phyloP scores from a whole-genome alignment of 495 filamentous ascomycete genomes.

The Penicillium odoratum region DNA sequence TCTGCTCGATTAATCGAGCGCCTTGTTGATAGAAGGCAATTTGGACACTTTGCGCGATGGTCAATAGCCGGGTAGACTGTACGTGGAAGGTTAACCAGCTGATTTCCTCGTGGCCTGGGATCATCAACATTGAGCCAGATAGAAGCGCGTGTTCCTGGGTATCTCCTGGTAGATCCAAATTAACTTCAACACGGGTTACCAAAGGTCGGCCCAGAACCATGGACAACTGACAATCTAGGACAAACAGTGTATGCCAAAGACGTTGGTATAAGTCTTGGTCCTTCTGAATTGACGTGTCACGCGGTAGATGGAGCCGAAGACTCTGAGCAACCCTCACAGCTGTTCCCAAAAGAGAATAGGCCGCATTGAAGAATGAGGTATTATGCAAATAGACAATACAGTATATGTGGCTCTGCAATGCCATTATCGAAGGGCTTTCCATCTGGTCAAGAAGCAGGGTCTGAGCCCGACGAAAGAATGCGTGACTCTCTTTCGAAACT shows the following conservation, averaged over 20 bases:
- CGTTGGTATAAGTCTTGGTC: slow-evolving; percentile 14
- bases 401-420: slow-evolving; percentile 23
- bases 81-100: slow-evolving; percentile 23
- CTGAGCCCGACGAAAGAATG: slow-evolving; percentile 14
- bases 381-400: slow-evolving; percentile 25
- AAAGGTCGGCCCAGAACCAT: slow-evolving; percentile 10
- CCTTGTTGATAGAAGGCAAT: slow-evolving; percentile 1
- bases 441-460: slow-evolving; percentile 14
- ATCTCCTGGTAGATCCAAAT: slow-evolving; percentile 5
- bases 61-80: slow-evolving; percentile 10
- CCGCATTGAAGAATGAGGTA: slow-evolving; percentile 12
- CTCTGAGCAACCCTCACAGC: slow-evolving; percentile 14
- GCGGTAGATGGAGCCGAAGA: slow-evolving; percentile 14
- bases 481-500: slow-evolving; percentile 6
- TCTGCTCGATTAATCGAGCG: background rate
- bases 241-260: slow-evolving; percentile 17
- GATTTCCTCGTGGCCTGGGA: slow-evolving; percentile 10
- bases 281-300: slow-evolving; percentile 1
- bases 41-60: slow-evolving; percentile 8
- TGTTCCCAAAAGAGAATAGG: slow-evolving; percentile 10
- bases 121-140: slow-evolving; percentile 11
- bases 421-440: slow-evolving; percentile 16
- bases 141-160: slow-evolving; percentile 8
- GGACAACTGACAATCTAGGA: slow-evolving; percentile 12
- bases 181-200: background rate